Conservation (phyloP, 2,329 filamentous ascomycete genomes). For the Pleurostoma richardsiae region DNA sequence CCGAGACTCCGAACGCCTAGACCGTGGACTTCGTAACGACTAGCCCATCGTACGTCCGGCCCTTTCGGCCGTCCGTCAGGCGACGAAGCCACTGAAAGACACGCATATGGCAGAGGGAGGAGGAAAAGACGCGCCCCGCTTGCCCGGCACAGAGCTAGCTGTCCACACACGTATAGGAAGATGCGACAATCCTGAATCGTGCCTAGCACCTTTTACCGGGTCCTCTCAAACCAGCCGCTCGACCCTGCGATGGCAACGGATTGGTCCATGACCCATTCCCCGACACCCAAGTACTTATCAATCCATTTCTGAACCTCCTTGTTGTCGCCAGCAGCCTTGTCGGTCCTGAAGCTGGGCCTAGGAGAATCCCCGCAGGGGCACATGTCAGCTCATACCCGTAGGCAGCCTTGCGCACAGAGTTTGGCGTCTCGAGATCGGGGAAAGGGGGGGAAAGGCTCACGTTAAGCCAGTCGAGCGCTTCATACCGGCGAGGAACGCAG, state of each 20-base stretch:
- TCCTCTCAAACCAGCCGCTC: conserved; percentile 87
- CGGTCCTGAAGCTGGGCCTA: conserved; percentile 79
- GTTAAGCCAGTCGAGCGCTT: conserved; percentile 96
- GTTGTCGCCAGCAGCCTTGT: conserved; percentile 73
- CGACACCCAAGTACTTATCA: conserved; percentile 87
- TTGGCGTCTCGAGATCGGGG: conserved; percentile 1
- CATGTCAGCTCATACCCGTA: conserved; percentile 32
- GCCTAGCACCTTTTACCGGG: conserved; percentile 48
- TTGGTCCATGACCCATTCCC: conserved; percentile 98
- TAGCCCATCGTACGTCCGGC: too few species aligned
- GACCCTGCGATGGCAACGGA: conserved; percentile 87
- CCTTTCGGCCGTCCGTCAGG: too few species aligned
- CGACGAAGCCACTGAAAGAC: too few species aligned
- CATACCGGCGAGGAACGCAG: conserved; percentile 92
- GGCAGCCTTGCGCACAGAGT: not conserved
- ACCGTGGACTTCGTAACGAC: too few species aligned
- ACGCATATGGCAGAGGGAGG: too few species aligned
- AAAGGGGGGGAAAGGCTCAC: conserved; percentile 55
- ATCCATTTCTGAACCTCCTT: conserved; percentile 84
- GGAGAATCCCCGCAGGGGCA: conserved; percentile 32
- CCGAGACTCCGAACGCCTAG: too few species aligned
- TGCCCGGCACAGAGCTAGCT: too few species aligned
- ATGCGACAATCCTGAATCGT: too few species aligned
- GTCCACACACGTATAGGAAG: too few species aligned
- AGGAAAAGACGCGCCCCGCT: too few species aligned